A percentile compares a stretch with the other conserved stretches of the same genome.
Evolutionary conservation across 352 stramenopile genomes (phyloP).

Genomic region (Phytopythium sindhum): DNA sequence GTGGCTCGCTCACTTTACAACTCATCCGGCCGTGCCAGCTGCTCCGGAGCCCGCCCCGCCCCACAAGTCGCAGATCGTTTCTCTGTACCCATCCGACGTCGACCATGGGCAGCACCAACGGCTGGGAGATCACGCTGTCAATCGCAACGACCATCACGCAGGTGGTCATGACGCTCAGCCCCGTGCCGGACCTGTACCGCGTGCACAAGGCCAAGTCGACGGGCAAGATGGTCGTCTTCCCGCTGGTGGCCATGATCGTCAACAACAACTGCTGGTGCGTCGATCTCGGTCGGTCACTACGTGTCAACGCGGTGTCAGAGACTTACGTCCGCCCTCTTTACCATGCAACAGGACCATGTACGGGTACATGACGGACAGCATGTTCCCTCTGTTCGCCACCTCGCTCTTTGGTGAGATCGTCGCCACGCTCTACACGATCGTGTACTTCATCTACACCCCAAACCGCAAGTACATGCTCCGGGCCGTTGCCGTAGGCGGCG

Average conservation of each 20-base stretch:
- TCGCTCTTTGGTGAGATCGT: conserved; percentile 5
- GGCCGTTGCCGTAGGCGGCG: conserved; percentile 6
- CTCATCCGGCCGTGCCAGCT: background rate
- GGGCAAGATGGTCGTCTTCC: conserved; percentile 33
- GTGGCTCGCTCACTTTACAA: background rate
- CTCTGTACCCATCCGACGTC: background rate
- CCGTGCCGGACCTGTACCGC: conserved; percentile 21
- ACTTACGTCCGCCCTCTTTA: background rate
- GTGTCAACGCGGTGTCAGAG: too few relatives aligned
- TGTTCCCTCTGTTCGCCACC: conserved; percentile 25
- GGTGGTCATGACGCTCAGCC: conserved; percentile 34
- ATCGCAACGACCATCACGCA: conserved; percentile 25
- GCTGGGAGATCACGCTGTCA: conserved; percentile 6
- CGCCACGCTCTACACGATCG: conserved; percentile 13
- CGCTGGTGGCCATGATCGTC: conserved; percentile 36
- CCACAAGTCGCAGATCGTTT: background rate
- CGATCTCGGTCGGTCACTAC: background rate
- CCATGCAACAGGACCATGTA: conserved; percentile 17
- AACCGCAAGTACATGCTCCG: conserved; percentile 13
- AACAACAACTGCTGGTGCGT: conserved; percentile 39
- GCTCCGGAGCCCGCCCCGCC: background rate
- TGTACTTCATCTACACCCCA: conserved; percentile 23
- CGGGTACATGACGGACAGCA: conserved; percentile 20
- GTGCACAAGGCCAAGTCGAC: conserved; percentile 18
- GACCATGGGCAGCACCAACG: conserved; percentile 7